These are phyloP conservation scores for Aspergillus niger DNA, from an alignment of 2,329 filamentous ascomycete genomes.

Conservation along the genomic window DNA sequence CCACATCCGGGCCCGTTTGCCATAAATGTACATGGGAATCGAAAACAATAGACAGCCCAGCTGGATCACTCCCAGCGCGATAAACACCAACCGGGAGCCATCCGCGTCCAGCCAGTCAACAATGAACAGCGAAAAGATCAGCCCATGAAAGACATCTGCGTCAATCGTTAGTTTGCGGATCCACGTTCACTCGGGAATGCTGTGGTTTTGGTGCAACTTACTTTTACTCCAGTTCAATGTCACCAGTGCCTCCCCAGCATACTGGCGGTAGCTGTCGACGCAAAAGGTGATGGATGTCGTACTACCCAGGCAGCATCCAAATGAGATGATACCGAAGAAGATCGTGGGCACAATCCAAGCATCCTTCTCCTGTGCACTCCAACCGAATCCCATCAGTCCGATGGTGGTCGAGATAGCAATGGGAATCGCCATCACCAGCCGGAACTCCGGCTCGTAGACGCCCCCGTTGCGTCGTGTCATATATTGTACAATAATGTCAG, in stretches of 20 bases:
- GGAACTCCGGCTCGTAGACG: conserved; percentile 91
- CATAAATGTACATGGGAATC: conserved; percentile 92
- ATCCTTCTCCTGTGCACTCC: conserved; percentile 75
- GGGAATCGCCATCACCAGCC: conserved; percentile 82
- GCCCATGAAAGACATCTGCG: conserved; percentile 76
- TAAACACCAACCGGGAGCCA: conserved; percentile 75
- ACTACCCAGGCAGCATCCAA: conserved; percentile 85
- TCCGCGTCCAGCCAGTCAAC: conserved; percentile 76
- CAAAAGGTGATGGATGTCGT: conserved; percentile 93
- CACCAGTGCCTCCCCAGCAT: conserved; percentile 90
- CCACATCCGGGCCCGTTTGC: conserved; percentile 92
- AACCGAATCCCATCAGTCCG: conserved; percentile 95
- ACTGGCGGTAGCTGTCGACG: conserved; percentile 89
- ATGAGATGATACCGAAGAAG: conserved; percentile 90
- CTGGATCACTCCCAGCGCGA: conserved; percentile 85
- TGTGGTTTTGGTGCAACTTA: conserved; percentile 34
- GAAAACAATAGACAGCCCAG: conserved; percentile 71
- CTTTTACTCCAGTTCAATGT: conserved; percentile 94
- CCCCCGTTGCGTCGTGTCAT: conserved; percentile 89
- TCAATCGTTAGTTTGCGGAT: conserved; percentile 15
- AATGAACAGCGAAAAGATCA: conserved; percentile 87
- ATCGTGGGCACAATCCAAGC: conserved; percentile 89
- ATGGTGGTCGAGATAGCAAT: conserved; percentile 76
- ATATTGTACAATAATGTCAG: conserved; percentile 77
- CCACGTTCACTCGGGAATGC: background rate